Percentiles rank a stretch among this genome's conserved stretches.
Conservation (phyloP, 805 yeast species). For the Vanderwaltozyma verrucispora region DNA sequence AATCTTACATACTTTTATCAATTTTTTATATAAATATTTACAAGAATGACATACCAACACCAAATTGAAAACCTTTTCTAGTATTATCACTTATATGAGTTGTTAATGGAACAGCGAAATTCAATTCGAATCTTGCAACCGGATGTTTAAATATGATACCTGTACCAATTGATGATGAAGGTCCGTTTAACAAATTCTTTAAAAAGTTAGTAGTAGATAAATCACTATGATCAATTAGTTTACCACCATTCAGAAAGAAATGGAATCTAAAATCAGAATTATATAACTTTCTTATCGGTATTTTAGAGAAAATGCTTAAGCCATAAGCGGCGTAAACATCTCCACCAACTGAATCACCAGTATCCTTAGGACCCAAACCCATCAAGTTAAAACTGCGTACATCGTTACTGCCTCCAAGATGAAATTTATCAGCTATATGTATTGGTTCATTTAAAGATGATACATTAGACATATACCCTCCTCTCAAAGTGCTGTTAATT, state of each 20-base stretch:
- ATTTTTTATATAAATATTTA: conserved; percentile 20
- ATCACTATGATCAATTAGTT: conserved; percentile 32
- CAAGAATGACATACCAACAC: conserved; percentile 50
- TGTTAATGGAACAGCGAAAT: conserved; percentile 50
- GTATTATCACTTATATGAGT: conserved; percentile 39
- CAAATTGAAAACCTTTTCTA: conserved; percentile 59
- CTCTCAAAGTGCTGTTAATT: conserved; percentile 36
- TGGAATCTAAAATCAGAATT: conserved; percentile 52
- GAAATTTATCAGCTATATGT: conserved; percentile 71
- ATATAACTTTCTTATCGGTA: conserved; percentile 40
- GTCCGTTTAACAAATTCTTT: conserved; percentile 28
- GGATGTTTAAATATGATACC: conserved; percentile 57
- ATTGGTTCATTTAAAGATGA: conserved; percentile 27
- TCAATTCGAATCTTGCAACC: conserved; percentile 57
- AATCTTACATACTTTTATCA: too few relatives aligned
- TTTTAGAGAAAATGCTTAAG: conserved; percentile 43
- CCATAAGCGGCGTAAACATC: conserved; percentile 48
- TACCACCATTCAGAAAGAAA: conserved; percentile 57
- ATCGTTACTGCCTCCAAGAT: conserved; percentile 69
- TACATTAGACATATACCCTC: conserved; percentile 47
- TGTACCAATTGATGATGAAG: conserved; percentile 45
- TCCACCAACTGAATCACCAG: conserved; percentile 57
- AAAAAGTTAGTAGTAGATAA: conserved; percentile 12
- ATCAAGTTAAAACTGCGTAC: conserved; percentile 60
- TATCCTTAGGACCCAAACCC: conserved; percentile 54